Evolutionary conservation across 1,284 basidiomycete species (phyloP).

Genomic region (Austropuccinia psidii): DNA sequence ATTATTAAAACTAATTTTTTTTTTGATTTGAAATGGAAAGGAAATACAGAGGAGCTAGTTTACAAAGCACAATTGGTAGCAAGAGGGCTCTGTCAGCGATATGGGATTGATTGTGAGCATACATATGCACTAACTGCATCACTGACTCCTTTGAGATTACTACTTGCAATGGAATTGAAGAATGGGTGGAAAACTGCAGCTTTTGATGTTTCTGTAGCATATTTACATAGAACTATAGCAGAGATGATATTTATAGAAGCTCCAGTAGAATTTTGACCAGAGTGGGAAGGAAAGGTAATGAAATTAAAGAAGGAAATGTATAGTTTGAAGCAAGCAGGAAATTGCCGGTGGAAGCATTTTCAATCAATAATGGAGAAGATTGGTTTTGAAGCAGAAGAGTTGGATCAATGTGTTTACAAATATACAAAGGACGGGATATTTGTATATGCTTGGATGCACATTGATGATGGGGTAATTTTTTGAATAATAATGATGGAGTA

Average conservation of each 20-base stretch:
- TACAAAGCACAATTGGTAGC: not conserved
- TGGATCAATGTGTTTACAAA: not conserved
- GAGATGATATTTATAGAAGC: not conserved
- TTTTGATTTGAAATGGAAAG: too few species aligned
- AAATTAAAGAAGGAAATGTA: not conserved
- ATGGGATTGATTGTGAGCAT: not conserved
- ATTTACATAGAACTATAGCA: constrained; percentile 4
- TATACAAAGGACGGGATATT: not conserved
- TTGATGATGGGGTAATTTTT: not conserved
- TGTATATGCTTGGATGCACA: not conserved
- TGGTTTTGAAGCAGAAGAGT: not conserved
- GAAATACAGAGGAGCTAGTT: too few species aligned
- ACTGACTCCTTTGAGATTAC: not conserved
- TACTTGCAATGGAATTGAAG: not conserved
- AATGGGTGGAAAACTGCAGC: not conserved
- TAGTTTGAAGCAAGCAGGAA: not conserved
- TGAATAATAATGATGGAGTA: not conserved
- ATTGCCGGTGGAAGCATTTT: constrained; percentile 13
- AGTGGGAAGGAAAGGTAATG: not conserved
- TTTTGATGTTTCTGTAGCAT: constrained; percentile 6
- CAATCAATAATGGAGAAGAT: not conserved
- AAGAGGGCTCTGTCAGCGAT: not conserved
- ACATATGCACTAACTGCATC: not conserved
- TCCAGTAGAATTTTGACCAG: not conserved
- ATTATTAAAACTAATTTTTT: too few species aligned